Base-by-base conservation (phyloP, 2,329 filamentous ascomycete genomes). In the Aspergillus phoenicis region DNA sequence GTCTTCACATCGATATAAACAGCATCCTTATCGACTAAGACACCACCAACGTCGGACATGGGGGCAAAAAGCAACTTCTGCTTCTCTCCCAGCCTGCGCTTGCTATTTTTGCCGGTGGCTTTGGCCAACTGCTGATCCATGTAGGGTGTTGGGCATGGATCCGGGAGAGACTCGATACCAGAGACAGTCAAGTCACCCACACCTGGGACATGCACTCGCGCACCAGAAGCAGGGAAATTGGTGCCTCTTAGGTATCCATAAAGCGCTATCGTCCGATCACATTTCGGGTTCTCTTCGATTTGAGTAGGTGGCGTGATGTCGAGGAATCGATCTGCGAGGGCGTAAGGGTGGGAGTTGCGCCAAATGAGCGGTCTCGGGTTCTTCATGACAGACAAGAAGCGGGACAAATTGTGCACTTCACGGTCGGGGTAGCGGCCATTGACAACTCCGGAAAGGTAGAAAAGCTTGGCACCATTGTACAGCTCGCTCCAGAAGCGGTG, bases 311-410 rank as follows among this genome's bases (percentile, higher is more conserved):
- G 92, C 0, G 95, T 99, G 57, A 99, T 88, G 76, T 99, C 95
- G 69, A 96, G 85, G 78, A 98, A 96, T 65, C 93, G 92, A 80
- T 99, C 95, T 61, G 95, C 91, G 58, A 99, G 82, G 60, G 91
- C 88, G 76, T 99, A 99, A 4, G 94, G 93, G 81, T 99, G 95
- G 1, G 91, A 90, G 75, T 99, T 99, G 62, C 96, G 86, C 94
- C 95, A 99, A 45, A 99, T 84, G 30, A 99, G 82, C n/a, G 95
- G 95, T 61, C 95, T 86, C 4, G 96, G 94, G 74, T 97, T 99
- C 83, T 99, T 99, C 96, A 99, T 99, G 67, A 99, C 93, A 20
- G 91, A 96, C 66, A 99, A 83, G 76, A 99, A 99, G 58, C 96
- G 87, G 13, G 92, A 96, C 57, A 99, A 78, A 73, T 99, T 99